Conservation (phyloP, 2,329 filamentous ascomycete genomes). For the Alternaria burnsii region DNA sequence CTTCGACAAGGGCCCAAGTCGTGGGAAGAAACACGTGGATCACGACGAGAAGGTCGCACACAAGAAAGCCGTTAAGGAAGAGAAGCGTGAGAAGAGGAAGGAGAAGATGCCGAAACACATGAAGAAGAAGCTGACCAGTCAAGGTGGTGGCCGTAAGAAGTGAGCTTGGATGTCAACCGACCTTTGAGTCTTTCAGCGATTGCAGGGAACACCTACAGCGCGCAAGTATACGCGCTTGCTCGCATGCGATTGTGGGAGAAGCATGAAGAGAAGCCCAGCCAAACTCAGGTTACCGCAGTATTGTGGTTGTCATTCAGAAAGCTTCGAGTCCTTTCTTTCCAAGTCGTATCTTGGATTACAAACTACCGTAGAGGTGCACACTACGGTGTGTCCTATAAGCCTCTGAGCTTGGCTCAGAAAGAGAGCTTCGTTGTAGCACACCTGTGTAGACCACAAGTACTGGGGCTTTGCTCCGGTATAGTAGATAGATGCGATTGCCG, state of each 20-base stretch:
- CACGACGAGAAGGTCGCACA: slow-evolving; percentile 90
- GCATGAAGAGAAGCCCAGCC: not conserved
- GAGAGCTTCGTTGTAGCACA: not conserved
- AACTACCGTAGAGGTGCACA: not conserved
- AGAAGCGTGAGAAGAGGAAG: slow-evolving; percentile 90
- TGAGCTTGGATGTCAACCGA: slow-evolving; percentile 38
- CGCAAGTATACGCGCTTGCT: not conserved
- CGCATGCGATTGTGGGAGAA: not conserved
- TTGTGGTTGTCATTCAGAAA: not conserved
- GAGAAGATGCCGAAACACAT: slow-evolving; percentile 96
- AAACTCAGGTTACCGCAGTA: not conserved
- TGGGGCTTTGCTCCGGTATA: not conserved
- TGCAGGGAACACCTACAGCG: not conserved
- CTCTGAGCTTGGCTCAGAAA: not conserved
- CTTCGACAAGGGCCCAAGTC: slow-evolving; percentile 45
- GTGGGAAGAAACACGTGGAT: slow-evolving; percentile 73
- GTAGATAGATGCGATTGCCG: not conserved
- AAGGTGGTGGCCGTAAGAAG: slow-evolving; percentile 67
- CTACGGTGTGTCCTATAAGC: not conserved
- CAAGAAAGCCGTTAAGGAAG: slow-evolving; percentile 92
- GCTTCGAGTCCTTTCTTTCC: not conserved
- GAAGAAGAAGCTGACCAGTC: slow-evolving; percentile 85
- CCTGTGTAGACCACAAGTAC: not conserved
- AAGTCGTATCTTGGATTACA: not conserved
- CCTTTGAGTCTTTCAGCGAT: not conserved